Evolutionary conservation across 768 basidiomycete genomes (phyloP).

Genomic region (Leccinum arenicola): DNA sequence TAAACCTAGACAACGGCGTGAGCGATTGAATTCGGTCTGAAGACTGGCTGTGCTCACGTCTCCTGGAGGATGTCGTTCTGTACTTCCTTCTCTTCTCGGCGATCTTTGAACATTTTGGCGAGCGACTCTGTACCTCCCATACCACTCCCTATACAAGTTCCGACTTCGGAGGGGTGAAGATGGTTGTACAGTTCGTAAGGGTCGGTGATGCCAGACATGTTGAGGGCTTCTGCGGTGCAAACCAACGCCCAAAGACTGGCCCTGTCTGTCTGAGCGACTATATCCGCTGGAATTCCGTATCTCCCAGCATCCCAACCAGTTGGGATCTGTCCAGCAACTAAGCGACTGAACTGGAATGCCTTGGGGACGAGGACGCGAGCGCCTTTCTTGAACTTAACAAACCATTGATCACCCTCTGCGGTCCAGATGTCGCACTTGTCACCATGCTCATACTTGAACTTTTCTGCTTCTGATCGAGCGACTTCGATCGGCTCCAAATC

Average conservation of each 20-base stretch:
- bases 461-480: slow-evolving; percentile 83
- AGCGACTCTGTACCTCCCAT: slow-evolving; percentile 95
- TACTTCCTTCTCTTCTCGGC: slow-evolving; percentile 95
- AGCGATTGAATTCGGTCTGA: slow-evolving; percentile 3
- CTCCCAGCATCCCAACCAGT: slow-evolving; percentile 97
- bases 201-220: slow-evolving; percentile 95
- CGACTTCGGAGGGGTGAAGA: slow-evolving; percentile 95
- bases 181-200: slow-evolving; percentile 97
- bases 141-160: slow-evolving; percentile 90
- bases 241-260: slow-evolving; percentile 93
- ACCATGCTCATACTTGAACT: slow-evolving; percentile 95
- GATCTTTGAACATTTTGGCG: slow-evolving; percentile 98
- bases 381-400: slow-evolving; percentile 98
- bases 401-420: slow-evolving; percentile 90
- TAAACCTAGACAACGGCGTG: slow-evolving; percentile 60
- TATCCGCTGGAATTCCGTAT: slow-evolving; percentile 96
- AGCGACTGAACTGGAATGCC: slow-evolving; percentile 90
- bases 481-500: slow-evolving; percentile 97
- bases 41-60: slow-evolving; percentile 57
- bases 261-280: slow-evolving; percentile 91
- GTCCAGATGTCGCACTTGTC: slow-evolving; percentile 97
- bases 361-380: slow-evolving; percentile 92
- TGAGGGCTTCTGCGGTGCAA: slow-evolving; percentile 91
- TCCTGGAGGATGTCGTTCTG: slow-evolving; percentile 99
- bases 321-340: slow-evolving; percentile 94